phyloP scores from a whole-genome alignment of 805 yeast genomes.

The Wickerhamiella lipophila region DNA sequence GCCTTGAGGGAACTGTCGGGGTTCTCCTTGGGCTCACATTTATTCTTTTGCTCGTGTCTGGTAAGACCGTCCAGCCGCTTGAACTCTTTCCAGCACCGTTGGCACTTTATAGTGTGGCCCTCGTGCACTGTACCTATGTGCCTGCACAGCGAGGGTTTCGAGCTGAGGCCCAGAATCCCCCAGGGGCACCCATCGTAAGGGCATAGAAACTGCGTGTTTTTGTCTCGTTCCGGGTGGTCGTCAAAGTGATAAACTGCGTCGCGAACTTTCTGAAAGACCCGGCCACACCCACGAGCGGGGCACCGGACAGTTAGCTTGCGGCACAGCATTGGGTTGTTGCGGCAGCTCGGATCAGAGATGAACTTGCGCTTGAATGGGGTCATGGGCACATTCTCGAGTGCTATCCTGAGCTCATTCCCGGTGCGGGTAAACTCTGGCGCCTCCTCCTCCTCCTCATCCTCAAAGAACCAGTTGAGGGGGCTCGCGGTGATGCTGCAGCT shows the following conservation, averaged over 20 bases:
- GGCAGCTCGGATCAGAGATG: background rate
- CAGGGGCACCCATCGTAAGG: slow-evolving; percentile 3
- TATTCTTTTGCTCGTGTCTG: slow-evolving; percentile 6
- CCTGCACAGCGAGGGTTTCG: slow-evolving; percentile 1
- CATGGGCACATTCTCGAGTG: background rate
- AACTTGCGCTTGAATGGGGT: slow-evolving; percentile 3
- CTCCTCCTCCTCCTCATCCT: too few species aligned
- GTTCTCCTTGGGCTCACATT: background rate
- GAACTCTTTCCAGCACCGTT: slow-evolving; percentile 1
- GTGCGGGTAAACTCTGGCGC: background rate
- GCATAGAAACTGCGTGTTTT: background rate
- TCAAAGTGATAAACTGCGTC: slow-evolving; percentile 9
- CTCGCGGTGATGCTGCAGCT: background rate
- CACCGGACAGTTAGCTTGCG: background rate
- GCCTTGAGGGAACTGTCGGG: background rate
- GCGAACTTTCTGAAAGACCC: background rate
- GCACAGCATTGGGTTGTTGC: background rate
- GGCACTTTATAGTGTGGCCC: background rate
- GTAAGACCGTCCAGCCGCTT: background rate
- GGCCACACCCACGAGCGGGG: slow-evolving; percentile 1
- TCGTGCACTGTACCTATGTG: background rate
- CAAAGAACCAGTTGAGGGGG: background rate
- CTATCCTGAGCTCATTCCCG: background rate
- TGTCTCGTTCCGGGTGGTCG: background rate
- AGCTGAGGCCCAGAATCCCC: slow-evolving; percentile 5